These are phyloP conservation scores for Fusarium abutilonis DNA, from an alignment of 2,329 filamentous ascomycete genomes.

Conservation along the genomic window DNA sequence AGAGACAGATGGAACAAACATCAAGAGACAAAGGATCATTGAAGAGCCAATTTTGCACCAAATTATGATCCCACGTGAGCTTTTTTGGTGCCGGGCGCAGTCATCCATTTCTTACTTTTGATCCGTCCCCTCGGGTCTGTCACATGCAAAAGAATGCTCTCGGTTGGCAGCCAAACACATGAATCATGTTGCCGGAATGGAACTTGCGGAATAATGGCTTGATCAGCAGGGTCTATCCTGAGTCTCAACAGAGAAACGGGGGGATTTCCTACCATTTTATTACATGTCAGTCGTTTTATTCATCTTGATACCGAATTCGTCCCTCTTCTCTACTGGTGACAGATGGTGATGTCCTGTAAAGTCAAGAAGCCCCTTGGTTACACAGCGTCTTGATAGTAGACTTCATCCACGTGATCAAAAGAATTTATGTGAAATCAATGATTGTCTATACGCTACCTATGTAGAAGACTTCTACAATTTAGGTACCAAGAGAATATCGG, in stretches of 20 bases:
- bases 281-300: too few relatives aligned
- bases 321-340: too few relatives aligned
- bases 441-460: too few relatives aligned
- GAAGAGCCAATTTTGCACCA: slow-evolving; percentile 4
- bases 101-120: slow-evolving; percentile 32
- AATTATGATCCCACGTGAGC: slow-evolving; percentile 40
- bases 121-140: slow-evolving; percentile 28
- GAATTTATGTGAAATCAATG: too few relatives aligned
- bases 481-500: too few relatives aligned
- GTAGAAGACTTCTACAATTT: too few relatives aligned
- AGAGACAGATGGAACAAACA: background rate
- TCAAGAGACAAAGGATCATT: background rate
- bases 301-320: too few relatives aligned
- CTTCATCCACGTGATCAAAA: too few relatives aligned
- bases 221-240: slow-evolving; percentile 18
- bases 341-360: too few relatives aligned
- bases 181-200: slow-evolving; percentile 27
- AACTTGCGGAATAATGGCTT: background rate
- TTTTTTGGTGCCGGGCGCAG: slow-evolving; percentile 29
- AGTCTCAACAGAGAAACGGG: slow-evolving; percentile 3
- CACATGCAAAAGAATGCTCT: slow-evolving; percentile 40
- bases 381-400: too few relatives aligned
- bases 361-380: too few relatives aligned
- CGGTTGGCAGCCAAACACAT: slow-evolving; percentile 19
- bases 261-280: background rate